Percentiles rank a stretch among this genome's conserved stretches.
These are phyloP conservation scores for Pyrus bretschneideri DNA, from an alignment of 306 rosid genomes.

Conservation along the genomic window DNA sequence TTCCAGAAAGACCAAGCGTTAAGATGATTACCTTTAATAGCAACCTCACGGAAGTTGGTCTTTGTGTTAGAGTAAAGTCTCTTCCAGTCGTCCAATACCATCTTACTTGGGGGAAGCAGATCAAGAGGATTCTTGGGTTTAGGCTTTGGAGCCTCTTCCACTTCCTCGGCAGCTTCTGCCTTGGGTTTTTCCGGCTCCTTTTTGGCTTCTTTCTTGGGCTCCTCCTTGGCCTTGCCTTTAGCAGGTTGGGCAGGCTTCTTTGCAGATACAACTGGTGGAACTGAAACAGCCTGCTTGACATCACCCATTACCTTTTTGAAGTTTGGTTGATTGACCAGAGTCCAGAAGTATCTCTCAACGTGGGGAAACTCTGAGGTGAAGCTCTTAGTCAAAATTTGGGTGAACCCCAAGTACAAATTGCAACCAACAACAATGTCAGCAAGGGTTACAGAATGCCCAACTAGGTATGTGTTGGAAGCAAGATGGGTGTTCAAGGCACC, in stretches of 20 bases:
- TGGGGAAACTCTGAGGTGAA: conserved; percentile 82
- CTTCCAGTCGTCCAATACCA: conserved; percentile 92
- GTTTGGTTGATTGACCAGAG: conserved; percentile 85
- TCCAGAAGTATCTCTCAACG: conserved; percentile 93
- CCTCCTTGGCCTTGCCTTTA: conserved; percentile 56
- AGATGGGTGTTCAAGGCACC: conserved; percentile 70
- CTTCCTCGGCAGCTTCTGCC: conserved; percentile 42
- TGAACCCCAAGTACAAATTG: conserved; percentile 42
- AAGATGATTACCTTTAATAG: conserved; percentile 58
- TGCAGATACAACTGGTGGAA: conserved; percentile 48
- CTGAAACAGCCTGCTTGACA: conserved; percentile 54
- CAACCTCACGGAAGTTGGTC: conserved; percentile 92
- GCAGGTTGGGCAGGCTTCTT: conserved; percentile 64
- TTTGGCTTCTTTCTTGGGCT: conserved; percentile 54
- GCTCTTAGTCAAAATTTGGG: conserved; percentile 40
- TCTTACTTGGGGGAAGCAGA: conserved; percentile 81
- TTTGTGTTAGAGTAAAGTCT: conserved; percentile 87
- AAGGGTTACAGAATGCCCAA: conserved; percentile 74
- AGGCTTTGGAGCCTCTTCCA: conserved; percentile 85
- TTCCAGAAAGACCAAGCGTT: background rate
- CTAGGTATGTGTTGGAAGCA: conserved; percentile 66
- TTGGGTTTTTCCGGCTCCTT: conserved; percentile 40
- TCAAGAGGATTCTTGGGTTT: conserved; percentile 84
- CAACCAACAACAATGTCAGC: conserved; percentile 58
- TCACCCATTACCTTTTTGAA: conserved; percentile 67